These are phyloP conservation scores for Solioccasus polychromus DNA, from an alignment of 768 basidiomycete species.

Conservation along the genomic window DNA sequence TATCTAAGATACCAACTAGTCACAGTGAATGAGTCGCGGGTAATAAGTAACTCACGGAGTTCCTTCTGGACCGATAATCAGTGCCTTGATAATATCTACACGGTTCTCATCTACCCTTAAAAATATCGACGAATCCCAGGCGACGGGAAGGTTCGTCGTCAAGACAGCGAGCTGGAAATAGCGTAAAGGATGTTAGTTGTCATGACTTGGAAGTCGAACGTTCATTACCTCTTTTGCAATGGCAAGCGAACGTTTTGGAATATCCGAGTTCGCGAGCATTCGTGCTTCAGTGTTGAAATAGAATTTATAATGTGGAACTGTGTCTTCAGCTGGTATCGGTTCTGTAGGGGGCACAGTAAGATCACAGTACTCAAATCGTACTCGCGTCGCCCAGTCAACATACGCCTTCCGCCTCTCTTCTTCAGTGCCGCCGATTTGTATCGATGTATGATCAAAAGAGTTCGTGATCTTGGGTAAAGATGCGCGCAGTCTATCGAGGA, in stretches of 20 bases:
- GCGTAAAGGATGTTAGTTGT: constrained; percentile 10
- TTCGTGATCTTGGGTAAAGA: constrained; percentile 72
- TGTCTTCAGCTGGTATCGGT: constrained; percentile 42
- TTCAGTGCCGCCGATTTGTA: constrained; percentile 52
- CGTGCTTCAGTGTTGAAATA: constrained; percentile 80
- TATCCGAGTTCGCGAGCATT: constrained; percentile 79
- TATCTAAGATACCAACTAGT: constrained; percentile 47
- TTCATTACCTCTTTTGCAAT: constrained; percentile 89
- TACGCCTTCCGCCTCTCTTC: constrained; percentile 70
- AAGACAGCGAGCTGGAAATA: constrained; percentile 79
- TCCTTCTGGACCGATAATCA: constrained; percentile 89
- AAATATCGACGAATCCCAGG: constrained; percentile 94
- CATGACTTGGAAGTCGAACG: not conserved
- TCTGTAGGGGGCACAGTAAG: constrained; percentile 48
- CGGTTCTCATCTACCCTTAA: constrained; percentile 89
- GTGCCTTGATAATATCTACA: constrained; percentile 89
- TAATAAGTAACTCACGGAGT: constrained; percentile 65
- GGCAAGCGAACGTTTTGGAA: constrained; percentile 87
- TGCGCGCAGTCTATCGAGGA: constrained; percentile 73
- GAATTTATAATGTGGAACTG: constrained; percentile 74
- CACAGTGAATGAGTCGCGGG: not conserved
- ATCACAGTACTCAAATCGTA: constrained; percentile 92
- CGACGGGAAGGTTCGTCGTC: constrained; percentile 90
- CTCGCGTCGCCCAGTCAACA: constrained; percentile 76
- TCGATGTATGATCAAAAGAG: constrained; percentile 39